These are phyloP conservation scores for Rosa rugosa DNA, from an alignment of 306 rosid species.

Conservation along the genomic window DNA sequence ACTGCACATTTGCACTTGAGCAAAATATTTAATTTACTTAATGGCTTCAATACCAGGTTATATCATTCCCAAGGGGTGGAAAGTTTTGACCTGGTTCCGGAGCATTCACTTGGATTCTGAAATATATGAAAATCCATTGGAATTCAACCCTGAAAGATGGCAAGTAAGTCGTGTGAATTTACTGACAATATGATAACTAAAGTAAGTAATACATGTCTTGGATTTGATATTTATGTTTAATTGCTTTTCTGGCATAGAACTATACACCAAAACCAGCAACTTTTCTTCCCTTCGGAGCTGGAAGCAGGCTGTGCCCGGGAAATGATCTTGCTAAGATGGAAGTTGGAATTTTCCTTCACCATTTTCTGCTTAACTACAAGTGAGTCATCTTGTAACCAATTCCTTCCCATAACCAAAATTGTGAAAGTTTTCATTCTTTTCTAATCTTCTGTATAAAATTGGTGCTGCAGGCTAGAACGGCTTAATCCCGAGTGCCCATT, in stretches of 20 bases:
- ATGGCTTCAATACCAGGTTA: conserved; percentile 53
- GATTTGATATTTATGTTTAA: neutral
- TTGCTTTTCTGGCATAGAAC: conserved; percentile 21
- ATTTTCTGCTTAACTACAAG: conserved; percentile 67
- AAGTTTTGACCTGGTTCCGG: conserved; percentile 81
- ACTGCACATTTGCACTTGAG: neutral
- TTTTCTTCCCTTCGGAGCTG: conserved; percentile 90
- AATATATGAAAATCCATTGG: conserved; percentile 70
- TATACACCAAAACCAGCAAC: conserved; percentile 62
- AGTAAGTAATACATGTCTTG: neutral
- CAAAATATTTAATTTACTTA: neutral
- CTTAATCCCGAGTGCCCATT: conserved; percentile 48
- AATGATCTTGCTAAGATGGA: conserved; percentile 72
- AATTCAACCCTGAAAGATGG: conserved; percentile 85
- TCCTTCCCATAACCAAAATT: neutral
- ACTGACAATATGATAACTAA: neutral
- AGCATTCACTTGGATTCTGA: conserved; percentile 78
- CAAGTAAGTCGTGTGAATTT: conserved; percentile 44
- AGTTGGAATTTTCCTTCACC: conserved; percentile 75
- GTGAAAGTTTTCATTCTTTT: neutral
- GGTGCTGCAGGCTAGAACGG: conserved; percentile 53
- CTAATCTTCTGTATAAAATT: neutral
- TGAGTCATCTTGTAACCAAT: conserved; percentile 27
- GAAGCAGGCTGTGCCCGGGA: conserved; percentile 76
- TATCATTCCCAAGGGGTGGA: conserved; percentile 85